Percentiles rank a stretch among this genome's conserved stretches.
Conservation (phyloP, 192 early-diverging fungal species). For the Obelidium mucronatum region DNA sequence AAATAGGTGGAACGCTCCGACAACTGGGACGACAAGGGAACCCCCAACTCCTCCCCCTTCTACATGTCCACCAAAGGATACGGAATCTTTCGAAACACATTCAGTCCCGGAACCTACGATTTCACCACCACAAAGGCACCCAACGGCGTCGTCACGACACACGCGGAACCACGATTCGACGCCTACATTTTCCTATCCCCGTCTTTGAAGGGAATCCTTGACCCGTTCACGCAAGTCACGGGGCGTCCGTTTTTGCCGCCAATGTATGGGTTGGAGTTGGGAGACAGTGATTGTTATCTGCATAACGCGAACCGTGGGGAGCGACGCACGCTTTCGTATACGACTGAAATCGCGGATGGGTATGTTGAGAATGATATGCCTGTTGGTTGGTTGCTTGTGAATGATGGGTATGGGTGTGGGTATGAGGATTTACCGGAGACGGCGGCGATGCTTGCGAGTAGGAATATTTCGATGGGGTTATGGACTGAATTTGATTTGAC, state of each 20-base stretch:
- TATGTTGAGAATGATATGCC: slow-evolving; percentile 20
- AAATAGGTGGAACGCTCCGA: slow-evolving; percentile 24
- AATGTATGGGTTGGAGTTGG: slow-evolving; percentile 16
- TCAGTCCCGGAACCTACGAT: slow-evolving; percentile 12
- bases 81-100: slow-evolving; percentile 28
- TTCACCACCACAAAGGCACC: not conserved
- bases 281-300: slow-evolving; percentile 16
- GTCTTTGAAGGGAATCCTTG: slow-evolving; percentile 5
- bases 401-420: slow-evolving; percentile 26
- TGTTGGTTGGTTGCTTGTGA: slow-evolving; percentile 26
- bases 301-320: slow-evolving; percentile 19
- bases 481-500: slow-evolving; percentile 16
- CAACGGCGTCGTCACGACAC: not conserved
- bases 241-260: slow-evolving; percentile 22
- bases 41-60: slow-evolving; percentile 11
- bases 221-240: slow-evolving; percentile 3
- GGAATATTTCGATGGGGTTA: slow-evolving; percentile 15
- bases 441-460: not conserved
- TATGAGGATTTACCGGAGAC: slow-evolving; percentile 11
- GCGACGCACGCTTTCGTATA: not conserved
- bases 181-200: slow-evolving; percentile 1
- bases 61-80: slow-evolving; percentile 21
- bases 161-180: slow-evolving; percentile 20
- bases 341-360: not conserved
- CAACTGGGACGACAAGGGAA: slow-evolving; percentile 3